Conservation (phyloP, 768 basidiomycete species). For the Thelephora aurantiotincta region DNA sequence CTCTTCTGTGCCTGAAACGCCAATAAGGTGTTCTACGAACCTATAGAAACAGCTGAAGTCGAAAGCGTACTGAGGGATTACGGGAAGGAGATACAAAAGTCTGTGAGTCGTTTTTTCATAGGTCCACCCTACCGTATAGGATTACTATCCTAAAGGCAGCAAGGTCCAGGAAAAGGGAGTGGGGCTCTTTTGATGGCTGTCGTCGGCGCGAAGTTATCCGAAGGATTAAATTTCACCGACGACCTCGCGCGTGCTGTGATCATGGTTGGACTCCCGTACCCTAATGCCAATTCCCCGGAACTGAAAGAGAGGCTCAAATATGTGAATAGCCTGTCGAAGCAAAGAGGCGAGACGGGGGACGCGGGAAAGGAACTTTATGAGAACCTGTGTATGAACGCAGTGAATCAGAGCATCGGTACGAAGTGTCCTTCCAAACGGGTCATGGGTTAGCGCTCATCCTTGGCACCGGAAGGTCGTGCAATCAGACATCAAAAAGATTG, state of each 20-base stretch:
- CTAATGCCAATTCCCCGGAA: constrained; percentile 84
- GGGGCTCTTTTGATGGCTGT: constrained; percentile 89
- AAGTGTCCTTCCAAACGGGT: constrained; percentile 11
- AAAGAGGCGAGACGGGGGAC: constrained; percentile 35
- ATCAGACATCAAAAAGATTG: constrained; percentile 88
- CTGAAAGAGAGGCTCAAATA: constrained; percentile 87
- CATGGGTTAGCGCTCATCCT: background rate
- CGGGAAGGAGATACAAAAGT: constrained; percentile 25
- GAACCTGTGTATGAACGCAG: constrained; percentile 85
- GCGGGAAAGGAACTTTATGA: constrained; percentile 58
- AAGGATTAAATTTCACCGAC: constrained; percentile 55
- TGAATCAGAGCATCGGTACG: constrained; percentile 92
- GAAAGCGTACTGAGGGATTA: constrained; percentile 69
- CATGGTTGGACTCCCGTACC: constrained; percentile 84
- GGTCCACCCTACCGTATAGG: background rate
- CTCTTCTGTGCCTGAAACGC: background rate
- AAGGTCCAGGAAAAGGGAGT: background rate
- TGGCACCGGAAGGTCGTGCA: constrained; percentile 52
- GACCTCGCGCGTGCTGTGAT: constrained; percentile 65
- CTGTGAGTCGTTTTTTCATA: background rate
- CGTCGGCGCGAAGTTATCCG: constrained; percentile 93
- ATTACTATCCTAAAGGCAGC: background rate
- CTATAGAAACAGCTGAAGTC: constrained; percentile 54
- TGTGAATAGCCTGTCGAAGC: constrained; percentile 38
- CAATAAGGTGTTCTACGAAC: constrained; percentile 77